Evolutionary conservation across 768 basidiomycete genomes (phyloP), one percentile per base, ranked within the genome.

Genomic region (Tephrocybe sp.): DNA sequence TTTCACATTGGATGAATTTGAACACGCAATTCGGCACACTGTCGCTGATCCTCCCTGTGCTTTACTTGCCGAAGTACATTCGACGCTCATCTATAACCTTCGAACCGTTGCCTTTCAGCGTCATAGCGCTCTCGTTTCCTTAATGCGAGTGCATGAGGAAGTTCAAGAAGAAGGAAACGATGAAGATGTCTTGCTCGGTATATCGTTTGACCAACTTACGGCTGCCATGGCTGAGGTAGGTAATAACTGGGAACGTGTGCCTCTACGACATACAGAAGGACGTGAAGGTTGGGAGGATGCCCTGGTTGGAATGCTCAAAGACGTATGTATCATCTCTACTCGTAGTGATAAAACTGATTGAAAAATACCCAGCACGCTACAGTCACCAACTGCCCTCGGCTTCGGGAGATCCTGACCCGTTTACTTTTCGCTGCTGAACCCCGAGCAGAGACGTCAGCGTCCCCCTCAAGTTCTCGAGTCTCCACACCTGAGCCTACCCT

Each of bases 231-330:
- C 85, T 28, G 89, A 89, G 53, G 74, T 85, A 31, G 90, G 89
- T n/a, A 89, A 88, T 61, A 88, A 85, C 61, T 93, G 92, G 89
- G 86, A 92, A 69, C 80, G 85, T 44, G 78, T 88, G 3, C 85
- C 87, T 22, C 68, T 92, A 53, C 78, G 87, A 34, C 78, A 80
- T 57, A 72, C 76, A 31, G 92, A 95, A 59, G 79, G 82, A 21
- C 82, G 93, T 36, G 80, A 84, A 57, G 87, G 89, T 11, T 98
- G 95, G 95, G 92, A 97, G 68, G 91, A 93, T 56, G 87, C 91
- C 13, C 75, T 97, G 18, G 74, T 94, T 26, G 92, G 92, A 35
- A 88, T 92, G 60, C 70, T 96, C 56, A 90, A 90, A 75, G 87
- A 96, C 66, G 94, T 96, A 60, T 57, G 92, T 83, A 18, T n/a